These are phyloP conservation scores for Arthroderma sp. DNA, from an alignment of 2,329 filamentous ascomycete species.

Conservation along the genomic window DNA sequence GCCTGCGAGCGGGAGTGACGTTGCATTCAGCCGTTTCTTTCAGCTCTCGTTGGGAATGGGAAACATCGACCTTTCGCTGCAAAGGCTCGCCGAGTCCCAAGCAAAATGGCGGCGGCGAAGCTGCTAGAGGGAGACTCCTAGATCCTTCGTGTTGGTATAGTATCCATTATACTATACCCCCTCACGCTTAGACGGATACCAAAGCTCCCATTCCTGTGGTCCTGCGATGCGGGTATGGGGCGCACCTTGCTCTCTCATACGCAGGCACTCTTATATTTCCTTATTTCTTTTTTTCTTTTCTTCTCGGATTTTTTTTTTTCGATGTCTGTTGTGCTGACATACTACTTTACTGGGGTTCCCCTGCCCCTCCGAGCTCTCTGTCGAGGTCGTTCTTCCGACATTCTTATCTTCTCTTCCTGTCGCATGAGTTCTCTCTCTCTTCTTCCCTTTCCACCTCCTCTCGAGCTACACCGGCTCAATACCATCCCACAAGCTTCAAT, in stretches of 20 bases:
- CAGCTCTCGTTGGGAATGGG: not conserved
- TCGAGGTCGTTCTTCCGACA: not conserved
- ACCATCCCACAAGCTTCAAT: not conserved
- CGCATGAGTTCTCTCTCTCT: not conserved
- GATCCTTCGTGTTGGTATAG: not conserved
- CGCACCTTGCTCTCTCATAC: not conserved
- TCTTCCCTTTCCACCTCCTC: not conserved
- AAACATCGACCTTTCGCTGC: not conserved
- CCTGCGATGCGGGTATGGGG: not conserved
- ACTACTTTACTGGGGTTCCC: not conserved
- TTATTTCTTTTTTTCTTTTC: not conserved
- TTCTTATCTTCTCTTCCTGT: not conserved
- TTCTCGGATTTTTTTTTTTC: not conserved
- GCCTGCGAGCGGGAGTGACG: not conserved
- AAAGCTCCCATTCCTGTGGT: not conserved
- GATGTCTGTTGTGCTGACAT: not conserved
- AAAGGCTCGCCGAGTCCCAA: too few species aligned
- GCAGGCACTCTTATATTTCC: not conserved
- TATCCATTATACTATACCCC: not conserved
- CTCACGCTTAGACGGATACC: not conserved
- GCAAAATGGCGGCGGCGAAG: not conserved
- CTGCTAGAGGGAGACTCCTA: not conserved
- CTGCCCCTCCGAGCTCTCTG: not conserved
- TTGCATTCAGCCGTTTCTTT: conserved; percentile 4
- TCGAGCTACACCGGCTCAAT: not conserved